These are phyloP conservation scores for Boletus edulis DNA, from an alignment of 768 basidiomycete species.

Conservation along the genomic window DNA sequence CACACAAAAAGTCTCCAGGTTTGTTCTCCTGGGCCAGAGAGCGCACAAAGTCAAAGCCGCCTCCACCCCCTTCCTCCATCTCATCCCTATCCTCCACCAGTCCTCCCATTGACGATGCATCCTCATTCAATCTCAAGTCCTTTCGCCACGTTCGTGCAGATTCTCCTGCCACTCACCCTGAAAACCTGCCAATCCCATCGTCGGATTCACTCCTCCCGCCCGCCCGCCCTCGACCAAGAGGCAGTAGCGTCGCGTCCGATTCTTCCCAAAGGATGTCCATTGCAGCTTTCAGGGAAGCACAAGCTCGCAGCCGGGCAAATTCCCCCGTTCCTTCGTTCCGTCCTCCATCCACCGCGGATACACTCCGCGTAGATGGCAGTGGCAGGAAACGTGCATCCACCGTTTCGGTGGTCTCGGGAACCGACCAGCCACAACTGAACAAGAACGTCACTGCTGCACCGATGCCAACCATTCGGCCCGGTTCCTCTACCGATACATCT, in stretches of 20 bases:
- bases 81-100: conserved; percentile 26
- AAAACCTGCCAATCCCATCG: conserved; percentile 27
- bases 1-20: conserved; percentile 35
- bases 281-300: conserved; percentile 78
- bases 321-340: conserved; percentile 56
- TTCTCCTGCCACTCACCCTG: conserved; percentile 31
- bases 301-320: conserved; percentile 58
- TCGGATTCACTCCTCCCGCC: conserved; percentile 33
- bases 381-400: conserved; percentile 30
- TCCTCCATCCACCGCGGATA: conserved; percentile 36
- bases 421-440: conserved; percentile 14
- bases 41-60: conserved; percentile 35
- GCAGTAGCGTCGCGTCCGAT: conserved; percentile 57
- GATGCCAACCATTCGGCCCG: conserved; percentile 8
- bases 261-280: conserved; percentile 75
- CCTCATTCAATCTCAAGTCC: conserved; percentile 70
- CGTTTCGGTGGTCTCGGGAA: conserved; percentile 22
- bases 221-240: conserved; percentile 49
- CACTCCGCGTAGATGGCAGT: conserved; percentile 26
- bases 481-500: conserved; percentile 22
- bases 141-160: conserved; percentile 65
- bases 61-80: conserved; percentile 33
- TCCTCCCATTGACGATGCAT: conserved; percentile 16
- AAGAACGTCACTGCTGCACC: conserved; percentile 10
- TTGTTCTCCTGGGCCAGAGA: conserved; percentile 35